Percentiles rank a stretch among this genome's conserved stretches.
These are phyloP conservation scores for Nadsonia starkeyi-henricii DNA, from an alignment of 1,139 yeast species.

Conservation along the genomic window DNA sequence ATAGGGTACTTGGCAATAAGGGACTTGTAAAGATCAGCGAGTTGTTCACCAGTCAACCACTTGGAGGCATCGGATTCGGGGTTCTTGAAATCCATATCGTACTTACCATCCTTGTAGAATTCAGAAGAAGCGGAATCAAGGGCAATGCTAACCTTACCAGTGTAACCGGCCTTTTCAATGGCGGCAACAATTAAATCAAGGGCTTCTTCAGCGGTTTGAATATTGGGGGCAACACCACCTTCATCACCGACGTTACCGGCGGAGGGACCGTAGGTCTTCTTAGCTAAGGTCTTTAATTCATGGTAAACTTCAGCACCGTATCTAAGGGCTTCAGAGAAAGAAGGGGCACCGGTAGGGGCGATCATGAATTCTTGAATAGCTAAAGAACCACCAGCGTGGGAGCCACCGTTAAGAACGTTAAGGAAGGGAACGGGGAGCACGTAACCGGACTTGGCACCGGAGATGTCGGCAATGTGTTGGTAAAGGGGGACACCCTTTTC, in stretches of 20 bases:
- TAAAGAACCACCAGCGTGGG: conserved; percentile 97
- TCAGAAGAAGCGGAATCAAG: conserved; percentile 94
- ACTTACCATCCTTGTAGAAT: conserved; percentile 88
- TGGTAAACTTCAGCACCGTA: conserved; percentile 96
- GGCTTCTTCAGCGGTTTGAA: conserved; percentile 87
- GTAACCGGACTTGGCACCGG: conserved; percentile 54
- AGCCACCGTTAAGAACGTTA: conserved; percentile 96
- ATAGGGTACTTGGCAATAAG: conserved; percentile 85
- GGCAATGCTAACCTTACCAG: conserved; percentile 79
- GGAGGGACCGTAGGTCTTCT: conserved; percentile 85
- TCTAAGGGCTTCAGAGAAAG: conserved; percentile 88
- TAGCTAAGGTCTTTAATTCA: conserved; percentile 77
- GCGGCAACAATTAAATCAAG: conserved; percentile 79
- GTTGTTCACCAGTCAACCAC: conserved; percentile 78
- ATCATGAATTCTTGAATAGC: conserved; percentile 99
- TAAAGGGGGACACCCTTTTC: conserved; percentile 77
- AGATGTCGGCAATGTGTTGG: conserved; percentile 64
- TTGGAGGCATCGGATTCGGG: conserved; percentile 77
- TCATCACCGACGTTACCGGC: conserved; percentile 99
- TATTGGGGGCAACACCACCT: conserved; percentile 99
- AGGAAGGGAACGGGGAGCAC: conserved; percentile 94
- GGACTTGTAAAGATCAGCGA: conserved; percentile 67
- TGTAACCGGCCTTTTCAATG: conserved; percentile 85
- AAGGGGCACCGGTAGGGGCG: conserved; percentile 77
- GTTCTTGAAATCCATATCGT: conserved; percentile 96